Percentiles rank a stretch among this genome's conserved stretches.
phyloP scores from a whole-genome alignment of 148 eudicot genomes.

The Cornus kousa region DNA sequence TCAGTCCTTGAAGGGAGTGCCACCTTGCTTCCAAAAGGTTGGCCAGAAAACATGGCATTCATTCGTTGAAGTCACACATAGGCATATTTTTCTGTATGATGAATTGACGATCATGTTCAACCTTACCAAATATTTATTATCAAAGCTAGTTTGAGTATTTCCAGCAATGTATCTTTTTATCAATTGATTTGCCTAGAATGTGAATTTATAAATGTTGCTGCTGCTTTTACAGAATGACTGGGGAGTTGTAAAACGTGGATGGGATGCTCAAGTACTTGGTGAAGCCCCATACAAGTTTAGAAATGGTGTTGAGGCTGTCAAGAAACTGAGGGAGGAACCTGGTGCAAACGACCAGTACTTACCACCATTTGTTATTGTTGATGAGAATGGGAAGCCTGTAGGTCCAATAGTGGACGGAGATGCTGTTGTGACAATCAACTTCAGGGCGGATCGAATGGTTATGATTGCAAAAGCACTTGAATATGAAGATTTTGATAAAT shows the following conservation, averaged over 20 bases:
- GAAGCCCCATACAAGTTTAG: conserved; percentile 90
- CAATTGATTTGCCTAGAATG: not conserved
- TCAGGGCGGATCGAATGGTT: conserved; percentile 92
- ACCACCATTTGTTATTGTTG: conserved; percentile 89
- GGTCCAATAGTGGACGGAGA: conserved; percentile 94
- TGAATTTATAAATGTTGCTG: not conserved
- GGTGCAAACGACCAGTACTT: conserved; percentile 72
- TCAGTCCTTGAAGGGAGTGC: not conserved
- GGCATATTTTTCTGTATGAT: not conserved
- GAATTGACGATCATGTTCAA: not conserved
- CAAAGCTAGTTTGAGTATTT: not conserved
- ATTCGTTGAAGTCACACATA: not conserved
- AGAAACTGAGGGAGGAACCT: conserved; percentile 65
- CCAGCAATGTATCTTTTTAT: not conserved
- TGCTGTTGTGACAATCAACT: conserved; percentile 90
- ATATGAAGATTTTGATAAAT: conserved; percentile 73
- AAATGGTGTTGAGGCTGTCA: conserved; percentile 73
- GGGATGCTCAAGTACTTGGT: conserved; percentile 99
- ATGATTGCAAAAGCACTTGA: conserved; percentile 95
- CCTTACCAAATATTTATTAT: not conserved
- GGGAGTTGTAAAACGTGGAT: conserved; percentile 91
- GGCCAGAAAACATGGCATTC: not conserved
- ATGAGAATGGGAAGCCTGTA: conserved; percentile 71
- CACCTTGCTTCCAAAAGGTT: not conserved
- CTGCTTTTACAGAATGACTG: conserved; percentile 70